Conservation (phyloP, 2,329 filamentous ascomycete genomes). For the Clonostachys rosea region DNA sequence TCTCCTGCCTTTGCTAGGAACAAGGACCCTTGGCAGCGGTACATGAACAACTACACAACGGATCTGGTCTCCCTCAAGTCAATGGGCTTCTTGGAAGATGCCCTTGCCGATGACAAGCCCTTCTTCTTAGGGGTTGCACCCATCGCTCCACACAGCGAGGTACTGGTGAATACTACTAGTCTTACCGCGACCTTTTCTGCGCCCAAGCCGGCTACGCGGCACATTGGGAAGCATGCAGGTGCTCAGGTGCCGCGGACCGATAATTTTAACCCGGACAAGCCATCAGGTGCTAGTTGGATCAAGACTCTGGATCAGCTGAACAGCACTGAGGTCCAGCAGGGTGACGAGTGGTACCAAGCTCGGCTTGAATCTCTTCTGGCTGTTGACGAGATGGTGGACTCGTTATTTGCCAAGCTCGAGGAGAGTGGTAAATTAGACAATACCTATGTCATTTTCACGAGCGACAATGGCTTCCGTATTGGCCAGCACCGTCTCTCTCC, state of each 20-base stretch:
- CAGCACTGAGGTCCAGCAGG: slow-evolving; percentile 20
- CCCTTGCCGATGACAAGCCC: slow-evolving; percentile 36
- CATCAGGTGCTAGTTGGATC: slow-evolving; percentile 38
- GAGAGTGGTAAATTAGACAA: slow-evolving; percentile 22
- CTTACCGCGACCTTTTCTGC: slow-evolving; percentile 32
- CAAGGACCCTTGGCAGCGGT: slow-evolving; percentile 42
- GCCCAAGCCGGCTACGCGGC: slow-evolving; percentile 39
- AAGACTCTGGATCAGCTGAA: slow-evolving; percentile 23
- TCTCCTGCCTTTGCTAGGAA: slow-evolving; percentile 62
- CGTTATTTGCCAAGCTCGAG: slow-evolving; percentile 24
- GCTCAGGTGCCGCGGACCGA: slow-evolving; percentile 54
- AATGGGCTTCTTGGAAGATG: slow-evolving; percentile 46
- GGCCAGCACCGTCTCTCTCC: slow-evolving; percentile 45
- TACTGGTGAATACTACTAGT: slow-evolving; percentile 36
- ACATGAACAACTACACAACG: slow-evolving; percentile 45
- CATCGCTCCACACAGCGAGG: slow-evolving; percentile 22
- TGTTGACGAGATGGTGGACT: slow-evolving; percentile 37
- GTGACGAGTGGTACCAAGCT: slow-evolving; percentile 30
- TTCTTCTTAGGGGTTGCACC: slow-evolving; percentile 54
- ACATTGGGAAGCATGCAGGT: slow-evolving; percentile 55
- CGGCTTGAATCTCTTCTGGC: slow-evolving; percentile 34
- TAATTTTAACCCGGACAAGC: slow-evolving; percentile 56
- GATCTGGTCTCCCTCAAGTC: slow-evolving; percentile 48
- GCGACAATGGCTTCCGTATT: slow-evolving; percentile 50
- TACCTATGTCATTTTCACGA: slow-evolving; percentile 46